Conservation (phyloP, 2,329 filamentous ascomycete species). For the Aspergillus transmontanensis region DNA sequence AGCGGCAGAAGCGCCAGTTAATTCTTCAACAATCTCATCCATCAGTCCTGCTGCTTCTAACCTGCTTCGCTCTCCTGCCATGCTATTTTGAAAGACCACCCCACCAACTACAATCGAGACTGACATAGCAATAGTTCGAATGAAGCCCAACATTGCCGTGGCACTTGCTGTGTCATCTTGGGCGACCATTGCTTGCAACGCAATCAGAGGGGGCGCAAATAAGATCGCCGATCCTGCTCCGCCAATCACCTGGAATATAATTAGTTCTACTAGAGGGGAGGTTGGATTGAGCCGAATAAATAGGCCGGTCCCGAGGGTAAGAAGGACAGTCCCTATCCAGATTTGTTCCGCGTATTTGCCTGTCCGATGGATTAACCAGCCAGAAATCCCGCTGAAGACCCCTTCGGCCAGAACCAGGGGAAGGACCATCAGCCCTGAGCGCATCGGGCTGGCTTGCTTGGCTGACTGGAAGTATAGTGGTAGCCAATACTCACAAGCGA, state of each 20-base stretch:
- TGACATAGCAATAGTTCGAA: slow-evolving; percentile 68
- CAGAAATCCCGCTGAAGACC: slow-evolving; percentile 45
- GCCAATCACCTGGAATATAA: slow-evolving; percentile 52
- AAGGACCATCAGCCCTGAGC: slow-evolving; percentile 59
- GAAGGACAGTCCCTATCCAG: slow-evolving; percentile 43
- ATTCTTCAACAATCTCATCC: slow-evolving; percentile 26
- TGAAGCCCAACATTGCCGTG: slow-evolving; percentile 55
- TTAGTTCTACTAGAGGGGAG: slow-evolving; percentile 40
- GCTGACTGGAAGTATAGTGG: slow-evolving; percentile 74
- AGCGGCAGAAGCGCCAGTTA: slow-evolving; percentile 45
- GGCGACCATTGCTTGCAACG: slow-evolving; percentile 54
- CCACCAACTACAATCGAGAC: slow-evolving; percentile 67
- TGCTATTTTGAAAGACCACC: slow-evolving; percentile 72
- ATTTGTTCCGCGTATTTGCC: slow-evolving; percentile 52
- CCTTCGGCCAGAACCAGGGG: slow-evolving; percentile 57
- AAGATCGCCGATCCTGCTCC: slow-evolving; percentile 54
- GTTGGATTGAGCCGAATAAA: slow-evolving; percentile 44
- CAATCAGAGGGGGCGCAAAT: slow-evolving; percentile 58
- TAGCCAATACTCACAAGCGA: slow-evolving; percentile 69
- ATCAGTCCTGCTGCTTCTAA: slow-evolving; percentile 56
- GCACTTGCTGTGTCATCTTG: slow-evolving; percentile 54
- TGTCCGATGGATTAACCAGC: slow-evolving; percentile 51
- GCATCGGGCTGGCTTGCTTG: slow-evolving; percentile 59
- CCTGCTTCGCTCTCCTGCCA: slow-evolving; percentile 12
- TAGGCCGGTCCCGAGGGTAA: slow-evolving; percentile 50